Evolutionary conservation across 768 basidiomycete species (phyloP), one percentile per base, ranked within the genome.

Genomic region (Amyloporia xantha): DNA sequence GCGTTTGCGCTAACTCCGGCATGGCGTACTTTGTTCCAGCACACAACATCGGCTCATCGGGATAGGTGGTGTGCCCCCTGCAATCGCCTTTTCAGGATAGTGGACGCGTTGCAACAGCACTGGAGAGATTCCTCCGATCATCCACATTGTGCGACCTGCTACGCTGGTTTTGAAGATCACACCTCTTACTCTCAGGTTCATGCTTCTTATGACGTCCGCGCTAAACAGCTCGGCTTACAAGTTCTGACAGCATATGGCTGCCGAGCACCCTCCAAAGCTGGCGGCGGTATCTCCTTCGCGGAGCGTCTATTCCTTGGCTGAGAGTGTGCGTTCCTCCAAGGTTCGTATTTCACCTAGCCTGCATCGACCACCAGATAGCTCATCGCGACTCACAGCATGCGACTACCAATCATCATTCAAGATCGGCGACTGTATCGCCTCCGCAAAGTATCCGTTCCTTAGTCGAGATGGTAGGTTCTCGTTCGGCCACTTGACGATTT

Each of bases 91-190:
- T 47, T 57, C 26, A 33, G 42, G 5, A 27, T 48, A 0, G 41
- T 24, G 0, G 48, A 45, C 2, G 51, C 51, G 4, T 41, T 57
- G n/a, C 41, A 48, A 24, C 15, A 25, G 5, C 56, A 57, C 40
- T 57, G 48, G 27, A n/a, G 41, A 10, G 39, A 40, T 20, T 57
- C 55, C 30, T 36, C 54, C 0, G 41, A 43, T 10, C 61, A 62
- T 40, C 61, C 59, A 1, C 54, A 50, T 17, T 62, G 61, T 25
- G 47, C 50, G 4, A 1, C 44, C 2, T 62, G 61, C 33, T 50
- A 52, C 15, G 41, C 59, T 17, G 59, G 59, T 11, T 62, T 62
- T 44, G 21, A 42, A 17, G 53, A 53, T 17, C 49, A 55, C 13
- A 48, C 23, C 1, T 44, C 36, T 0, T 53, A 58, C 42, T 47